Percentiles rank a stretch among this genome's conserved stretches.
These are phyloP conservation scores for Alternaria sp. DNA, from an alignment of 2,329 filamentous ascomycete species.

Conservation along the genomic window DNA sequence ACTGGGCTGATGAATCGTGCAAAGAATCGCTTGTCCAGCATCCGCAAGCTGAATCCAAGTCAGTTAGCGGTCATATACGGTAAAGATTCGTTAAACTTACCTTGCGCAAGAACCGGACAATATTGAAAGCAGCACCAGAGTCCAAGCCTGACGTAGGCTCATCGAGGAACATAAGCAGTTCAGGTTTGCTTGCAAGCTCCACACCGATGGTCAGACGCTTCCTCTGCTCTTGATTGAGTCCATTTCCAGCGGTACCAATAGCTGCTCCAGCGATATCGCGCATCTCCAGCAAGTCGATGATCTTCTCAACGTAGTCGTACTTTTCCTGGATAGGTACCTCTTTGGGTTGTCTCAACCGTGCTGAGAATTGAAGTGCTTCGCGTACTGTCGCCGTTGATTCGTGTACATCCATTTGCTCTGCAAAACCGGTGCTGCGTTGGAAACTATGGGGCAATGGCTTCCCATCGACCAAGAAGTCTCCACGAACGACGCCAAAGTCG, in stretches of 20 bases:
- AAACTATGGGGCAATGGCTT: conserved; percentile 66
- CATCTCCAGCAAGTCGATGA: conserved; percentile 70
- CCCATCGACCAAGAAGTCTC: conserved; percentile 56
- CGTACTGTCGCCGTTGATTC: conserved; percentile 69
- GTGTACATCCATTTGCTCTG: conserved; percentile 72
- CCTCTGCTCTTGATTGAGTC: conserved; percentile 68
- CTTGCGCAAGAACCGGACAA: conserved; percentile 70
- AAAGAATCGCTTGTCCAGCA: conserved; percentile 71
- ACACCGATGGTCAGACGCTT: conserved; percentile 72
- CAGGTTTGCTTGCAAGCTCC: conserved; percentile 70
- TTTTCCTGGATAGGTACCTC: conserved; percentile 67
- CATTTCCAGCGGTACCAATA: conserved; percentile 63
- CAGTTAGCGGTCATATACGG: background rate
- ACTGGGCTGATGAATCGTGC: conserved; percentile 76
- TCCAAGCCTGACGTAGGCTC: conserved; percentile 80
- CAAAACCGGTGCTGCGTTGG: conserved; percentile 81
- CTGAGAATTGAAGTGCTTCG: conserved; percentile 71
- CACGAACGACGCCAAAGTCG: conserved; percentile 55
- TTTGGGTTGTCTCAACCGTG: conserved; percentile 68
- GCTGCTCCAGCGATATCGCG: conserved; percentile 70
- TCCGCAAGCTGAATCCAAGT: conserved; percentile 59
- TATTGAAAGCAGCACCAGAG: conserved; percentile 72
- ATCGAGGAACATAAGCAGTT: conserved; percentile 78
- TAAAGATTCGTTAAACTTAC: background rate
- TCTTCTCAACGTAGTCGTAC: conserved; percentile 70